Base-by-base conservation (phyloP, 2,329 filamentous ascomycete species). In the Monilinia laxa region DNA sequence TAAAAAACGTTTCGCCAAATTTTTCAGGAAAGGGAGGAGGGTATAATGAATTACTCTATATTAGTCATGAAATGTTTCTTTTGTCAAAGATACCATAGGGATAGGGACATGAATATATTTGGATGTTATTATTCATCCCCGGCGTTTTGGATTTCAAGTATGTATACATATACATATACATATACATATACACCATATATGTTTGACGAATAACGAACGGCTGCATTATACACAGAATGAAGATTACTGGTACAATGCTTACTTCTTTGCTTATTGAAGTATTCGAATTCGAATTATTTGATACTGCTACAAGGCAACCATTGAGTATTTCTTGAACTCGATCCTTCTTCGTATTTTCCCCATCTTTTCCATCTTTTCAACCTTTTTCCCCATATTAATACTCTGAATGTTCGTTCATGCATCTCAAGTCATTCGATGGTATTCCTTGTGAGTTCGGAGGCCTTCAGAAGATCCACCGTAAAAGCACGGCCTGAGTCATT, bases 1-100 rank as follows among this genome's bases (percentile, higher is more conserved):
- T 2, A 65, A 67, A 49, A 67, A 65, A 35, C 60, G 60, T 25
- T 59, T 67, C 35, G 45, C 35, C 4, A 54, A 55, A 20, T 67
- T 67, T 16, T 67, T 65, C 3, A 42, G 40, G 20, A 59, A 53
- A 35, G 23, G 53, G 1, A 65, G 7, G 49, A 65, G 53, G 53
- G 64, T 55, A 45, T 66, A 40, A 62, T 18, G 1, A 31, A n/a
- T 14, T 20, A 28, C 4, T 3, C 7, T 23, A 10, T 3, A 1
- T 18, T 18, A 11, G 11, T 18, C 35, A 47, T 6, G n/a, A 49
- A 23, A 4, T 38, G 25, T 20, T 20, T 18, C 11, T 23, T 60
- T 18, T 23, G 14, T 51, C 28, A 6, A 23, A 18, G 7, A 60
- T 60, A 38, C 28, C 31, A 51, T 20, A 4, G 28, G 16, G 3